phyloP scores from a whole-genome alignment of 2,329 filamentous ascomycete species.

The Talaromyces sp. region DNA sequence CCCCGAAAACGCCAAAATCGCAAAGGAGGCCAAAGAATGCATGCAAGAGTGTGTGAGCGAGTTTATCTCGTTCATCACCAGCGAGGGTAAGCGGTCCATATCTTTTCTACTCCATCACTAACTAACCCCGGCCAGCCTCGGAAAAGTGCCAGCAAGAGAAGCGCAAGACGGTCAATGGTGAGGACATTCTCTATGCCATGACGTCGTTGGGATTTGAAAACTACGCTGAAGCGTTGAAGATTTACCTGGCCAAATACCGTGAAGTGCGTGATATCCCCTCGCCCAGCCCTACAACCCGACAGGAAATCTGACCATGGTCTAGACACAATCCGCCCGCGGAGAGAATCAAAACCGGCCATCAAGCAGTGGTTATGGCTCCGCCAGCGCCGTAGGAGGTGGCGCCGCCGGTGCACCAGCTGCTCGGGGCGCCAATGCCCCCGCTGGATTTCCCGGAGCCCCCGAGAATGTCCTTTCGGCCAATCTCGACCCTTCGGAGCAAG shows the following conservation, averaged over 20 bases:
- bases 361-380: conserved; percentile 43
- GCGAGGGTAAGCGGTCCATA: conserved; percentile 70
- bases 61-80: conserved; percentile 99
- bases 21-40: conserved; percentile 98
- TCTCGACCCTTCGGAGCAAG: conserved; percentile 43
- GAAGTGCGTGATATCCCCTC: conserved; percentile 66
- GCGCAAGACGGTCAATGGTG: conserved; percentile 97
- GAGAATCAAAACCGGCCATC: conserved; percentile 57
- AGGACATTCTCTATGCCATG: conserved; percentile 98
- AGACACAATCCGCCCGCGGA: conserved; percentile 76
- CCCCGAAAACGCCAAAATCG: conserved; percentile 97
- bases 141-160: conserved; percentile 99
- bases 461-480: conserved; percentile 42
- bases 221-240: conserved; percentile 95
- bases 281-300: conserved; percentile 23
- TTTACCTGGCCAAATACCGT: conserved; percentile 94
- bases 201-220: conserved; percentile 98
- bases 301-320: conserved; percentile 35
- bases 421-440: conserved; percentile 25
- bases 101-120: background rate
- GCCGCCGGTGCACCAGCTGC: conserved; percentile 24
- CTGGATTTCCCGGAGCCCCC: conserved; percentile 28
- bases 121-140: conserved; percentile 60
- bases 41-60: conserved; percentile 99
- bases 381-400: conserved; percentile 34